phyloP scores from a whole-genome alignment of 768 basidiomycete species.

The Suillus placidus region DNA sequence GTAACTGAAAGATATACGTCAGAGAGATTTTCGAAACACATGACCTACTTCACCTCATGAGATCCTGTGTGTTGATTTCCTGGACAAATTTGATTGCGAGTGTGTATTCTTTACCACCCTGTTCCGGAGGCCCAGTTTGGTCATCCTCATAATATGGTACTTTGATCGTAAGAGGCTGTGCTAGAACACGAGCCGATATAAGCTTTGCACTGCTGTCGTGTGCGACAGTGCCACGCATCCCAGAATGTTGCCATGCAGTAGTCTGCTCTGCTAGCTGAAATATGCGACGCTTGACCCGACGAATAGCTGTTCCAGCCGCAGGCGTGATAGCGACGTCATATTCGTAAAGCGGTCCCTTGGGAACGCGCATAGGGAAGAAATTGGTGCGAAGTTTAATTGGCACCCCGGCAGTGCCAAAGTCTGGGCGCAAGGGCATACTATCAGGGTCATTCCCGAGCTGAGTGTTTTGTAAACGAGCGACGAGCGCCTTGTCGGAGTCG shows the following conservation, averaged over 20 bases:
- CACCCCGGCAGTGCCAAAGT: conserved; percentile 46
- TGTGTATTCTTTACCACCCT: conserved; percentile 44
- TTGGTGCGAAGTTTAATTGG: conserved; percentile 53
- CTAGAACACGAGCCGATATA: conserved; percentile 43
- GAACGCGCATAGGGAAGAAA: conserved; percentile 53
- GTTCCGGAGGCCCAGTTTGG: conserved; percentile 33
- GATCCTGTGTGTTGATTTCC: conserved; percentile 45
- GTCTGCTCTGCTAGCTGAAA: conserved; percentile 51
- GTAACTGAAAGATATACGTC: conserved; percentile 39
- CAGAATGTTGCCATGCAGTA: conserved; percentile 42
- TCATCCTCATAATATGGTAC: conserved; percentile 51
- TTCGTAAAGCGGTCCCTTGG: conserved; percentile 49
- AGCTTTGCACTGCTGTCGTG: conserved; percentile 52
- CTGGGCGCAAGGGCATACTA: conserved; percentile 50
- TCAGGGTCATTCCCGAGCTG: conserved; percentile 23
- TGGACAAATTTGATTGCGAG: conserved; percentile 46
- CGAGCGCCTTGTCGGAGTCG: conserved; percentile 45
- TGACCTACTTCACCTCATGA: conserved; percentile 38
- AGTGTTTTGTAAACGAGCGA: conserved; percentile 37
- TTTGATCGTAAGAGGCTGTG: conserved; percentile 43
- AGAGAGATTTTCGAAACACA: not conserved
- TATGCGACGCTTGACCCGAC: conserved; percentile 48
- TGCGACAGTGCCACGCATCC: conserved; percentile 44
- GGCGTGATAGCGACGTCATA: conserved; percentile 50
- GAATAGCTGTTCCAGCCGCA: conserved; percentile 30